Conservation (phyloP, 768 basidiomycete species). For the Pleurotus ostreatus region DNA sequence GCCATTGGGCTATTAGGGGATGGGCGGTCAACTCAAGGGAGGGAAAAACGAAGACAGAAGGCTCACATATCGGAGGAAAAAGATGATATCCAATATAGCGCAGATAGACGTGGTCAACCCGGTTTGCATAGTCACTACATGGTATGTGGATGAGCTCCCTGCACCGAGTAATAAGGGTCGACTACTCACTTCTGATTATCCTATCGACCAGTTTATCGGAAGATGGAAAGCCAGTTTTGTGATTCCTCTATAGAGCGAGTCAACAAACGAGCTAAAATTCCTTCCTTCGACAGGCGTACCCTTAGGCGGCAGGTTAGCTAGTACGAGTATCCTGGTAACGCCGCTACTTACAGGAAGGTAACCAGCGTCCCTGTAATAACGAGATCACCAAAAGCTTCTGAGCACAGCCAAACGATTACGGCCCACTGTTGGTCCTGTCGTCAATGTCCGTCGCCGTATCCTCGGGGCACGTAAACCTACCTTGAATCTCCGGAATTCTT, state of each 20-base stretch:
- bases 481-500: slow-evolving; percentile 25
- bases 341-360: slow-evolving; percentile 32
- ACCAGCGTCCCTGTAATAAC: slow-evolving; percentile 40
- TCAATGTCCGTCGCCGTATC: no score
- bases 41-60: neutral
- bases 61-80: slow-evolving; percentile 27
- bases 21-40: no score
- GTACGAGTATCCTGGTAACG: no score
- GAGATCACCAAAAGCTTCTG: slow-evolving; percentile 35
- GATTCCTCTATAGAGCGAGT: slow-evolving; percentile 22
- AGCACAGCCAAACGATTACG: slow-evolving; percentile 36
- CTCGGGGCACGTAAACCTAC: neutral
- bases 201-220: slow-evolving; percentile 39
- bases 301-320: no score
- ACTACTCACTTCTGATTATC: slow-evolving; percentile 33
- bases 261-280: no score
- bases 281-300: no score
- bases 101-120: slow-evolving; percentile 30
- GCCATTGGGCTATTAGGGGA: slow-evolving; percentile 17
- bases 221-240: slow-evolving; percentile 36
- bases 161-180: neutral
- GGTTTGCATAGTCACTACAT: slow-evolving; percentile 33
- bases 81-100: slow-evolving; percentile 28
- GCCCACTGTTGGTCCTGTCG: neutral
- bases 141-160: neutral